phyloP scores from a whole-genome alignment of 2,329 filamentous ascomycete species.

The Didymella lethalis region DNA sequence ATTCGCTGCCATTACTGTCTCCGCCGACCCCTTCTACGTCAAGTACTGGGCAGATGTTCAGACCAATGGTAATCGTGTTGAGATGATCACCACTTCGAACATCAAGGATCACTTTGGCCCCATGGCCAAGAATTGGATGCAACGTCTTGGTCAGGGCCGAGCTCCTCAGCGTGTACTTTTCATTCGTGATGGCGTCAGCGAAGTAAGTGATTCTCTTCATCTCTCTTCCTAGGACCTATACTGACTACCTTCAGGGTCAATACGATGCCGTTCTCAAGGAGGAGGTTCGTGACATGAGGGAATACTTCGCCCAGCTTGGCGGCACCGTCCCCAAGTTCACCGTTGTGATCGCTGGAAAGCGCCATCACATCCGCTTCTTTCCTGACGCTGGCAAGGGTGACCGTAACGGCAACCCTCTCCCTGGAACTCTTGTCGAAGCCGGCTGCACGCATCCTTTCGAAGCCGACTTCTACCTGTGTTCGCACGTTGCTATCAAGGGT shows the following conservation, averaged over 20 bases:
- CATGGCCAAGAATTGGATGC: slow-evolving; percentile 71
- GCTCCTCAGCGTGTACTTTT: slow-evolving; percentile 82
- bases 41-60: slow-evolving; percentile 81
- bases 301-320: slow-evolving; percentile 58
- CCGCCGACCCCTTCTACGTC: slow-evolving; percentile 73
- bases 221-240: too few species aligned
- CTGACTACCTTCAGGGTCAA: slow-evolving; percentile 60
- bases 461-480: slow-evolving; percentile 82
- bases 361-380: slow-evolving; percentile 94
- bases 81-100: slow-evolving; percentile 76
- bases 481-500: slow-evolving; percentile 86
- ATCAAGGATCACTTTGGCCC: slow-evolving; percentile 70
- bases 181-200: slow-evolving; percentile 90
- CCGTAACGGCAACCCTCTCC: slow-evolving; percentile 79
- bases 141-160: slow-evolving; percentile 60
- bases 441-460: slow-evolving; percentile 92
- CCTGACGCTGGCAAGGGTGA: slow-evolving; percentile 71
- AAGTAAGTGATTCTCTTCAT: slow-evolving; percentile 64
- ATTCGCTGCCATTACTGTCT: slow-evolving; percentile 86
- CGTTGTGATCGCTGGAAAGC: slow-evolving; percentile 88
- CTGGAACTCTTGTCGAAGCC: slow-evolving; percentile 85
- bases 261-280: slow-evolving; percentile 79
- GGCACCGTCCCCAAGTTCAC: slow-evolving; percentile 71
- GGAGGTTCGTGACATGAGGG: slow-evolving; percentile 78
- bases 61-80: slow-evolving; percentile 81